Base-by-base conservation (phyloP, 208 protist species). In the Tetramitus jugosus region DNA sequence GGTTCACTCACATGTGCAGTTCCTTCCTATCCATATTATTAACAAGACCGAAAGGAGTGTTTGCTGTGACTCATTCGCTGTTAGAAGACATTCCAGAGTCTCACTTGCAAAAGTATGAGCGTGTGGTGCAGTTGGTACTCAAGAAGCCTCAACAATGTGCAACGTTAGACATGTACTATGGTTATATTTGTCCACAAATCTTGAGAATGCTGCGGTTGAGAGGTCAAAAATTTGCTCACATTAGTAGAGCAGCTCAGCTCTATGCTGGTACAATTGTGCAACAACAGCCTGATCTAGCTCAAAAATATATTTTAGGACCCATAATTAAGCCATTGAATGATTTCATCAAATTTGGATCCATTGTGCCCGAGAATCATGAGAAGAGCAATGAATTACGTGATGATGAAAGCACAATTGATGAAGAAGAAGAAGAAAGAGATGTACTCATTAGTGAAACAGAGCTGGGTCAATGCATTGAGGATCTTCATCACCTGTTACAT, bases 401-500 rank as follows among this genome's bases (percentile, higher is more conserved):
- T 4, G 20, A 35, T 62, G 56, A 26, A 62, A 26, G 8, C 4
- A 26, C 4, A 62, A 6, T 33, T 29, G 56, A 29, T 29, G 56
- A 62, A 7, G 56, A n/a, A n/a, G n/a, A n/a, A n/a, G n/a, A 52
- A 52, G 45, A 52, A 52, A 52, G 8, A 52, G 6, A 20, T 20
- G 14, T 65, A 4, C 1, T 65, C 8, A 40, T n/a, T 40, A 20
- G 40, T 40, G 60, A 65, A 65, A 65, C 0, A 31, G 60, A 65
- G 40, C n/a, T n/a, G n/a, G n/a, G n/a, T n/a, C n/a, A n/a, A n/a
- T 71, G 65, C 33, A 37, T 71, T 6, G 65, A 71, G 35, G 40
- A 42, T 49, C 43, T 71, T 49, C 65, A 71, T 33, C 7, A 29
- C 10, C 26, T 71, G 10, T 13, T 71, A 13, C 49, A 29, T 71